phyloP scores from a whole-genome alignment of 371 early-diverging fungal genomes.

The Racocetra persica region DNA sequence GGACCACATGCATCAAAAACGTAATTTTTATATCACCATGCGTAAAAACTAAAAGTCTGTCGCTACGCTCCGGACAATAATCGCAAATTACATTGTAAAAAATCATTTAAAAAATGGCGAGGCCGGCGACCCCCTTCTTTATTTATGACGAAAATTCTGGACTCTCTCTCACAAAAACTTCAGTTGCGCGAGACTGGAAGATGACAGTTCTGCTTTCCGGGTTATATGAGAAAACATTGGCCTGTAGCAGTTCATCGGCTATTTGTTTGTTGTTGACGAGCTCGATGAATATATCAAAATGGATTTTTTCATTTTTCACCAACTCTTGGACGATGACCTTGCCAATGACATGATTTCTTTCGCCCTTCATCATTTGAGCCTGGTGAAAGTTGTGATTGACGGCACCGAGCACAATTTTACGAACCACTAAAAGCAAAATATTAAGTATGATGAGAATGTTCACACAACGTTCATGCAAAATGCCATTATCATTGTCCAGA shows the following conservation, averaged over 20 bases:
- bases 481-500: constrained; percentile 20
- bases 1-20: too few relatives aligned
- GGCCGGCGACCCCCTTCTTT: too few relatives aligned
- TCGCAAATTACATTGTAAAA: too few relatives aligned
- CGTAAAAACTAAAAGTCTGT: too few relatives aligned
- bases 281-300: constrained; percentile 7
- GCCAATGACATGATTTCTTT: constrained; percentile 34
- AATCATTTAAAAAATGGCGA: too few relatives aligned
- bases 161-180: constrained; percentile 27
- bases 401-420: constrained; percentile 3
- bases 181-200: constrained; percentile 38
- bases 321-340: constrained; percentile 22
- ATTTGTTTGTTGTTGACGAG: constrained; percentile 21
- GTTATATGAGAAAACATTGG: constrained; percentile 39
- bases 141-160: neutral
- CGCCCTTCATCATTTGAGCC: constrained; percentile 24
- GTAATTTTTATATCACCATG: too few relatives aligned
- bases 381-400: constrained; percentile 27
- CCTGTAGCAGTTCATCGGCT: constrained; percentile 33
- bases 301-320: constrained; percentile 34
- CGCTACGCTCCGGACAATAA: too few relatives aligned
- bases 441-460: constrained; percentile 19
- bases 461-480: constrained; percentile 32
- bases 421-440: constrained; percentile 42
- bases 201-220: neutral